phyloP scores from a whole-genome alignment of 192 early-diverging fungal species.

The Coemansia asiatica region DNA sequence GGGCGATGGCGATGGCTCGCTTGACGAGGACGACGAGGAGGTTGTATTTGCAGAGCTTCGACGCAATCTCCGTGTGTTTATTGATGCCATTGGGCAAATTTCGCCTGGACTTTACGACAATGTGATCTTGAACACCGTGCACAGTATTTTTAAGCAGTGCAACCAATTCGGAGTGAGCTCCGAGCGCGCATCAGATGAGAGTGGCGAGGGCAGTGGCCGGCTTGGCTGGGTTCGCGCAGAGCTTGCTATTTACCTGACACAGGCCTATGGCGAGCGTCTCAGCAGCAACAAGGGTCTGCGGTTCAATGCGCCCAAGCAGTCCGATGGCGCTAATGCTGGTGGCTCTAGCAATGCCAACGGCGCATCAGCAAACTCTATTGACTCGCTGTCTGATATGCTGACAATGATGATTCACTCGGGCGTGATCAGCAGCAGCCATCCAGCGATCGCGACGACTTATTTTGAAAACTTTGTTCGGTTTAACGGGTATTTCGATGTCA shows the following conservation, averaged over 20 bases:
- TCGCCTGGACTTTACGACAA: slow-evolving; percentile 47
- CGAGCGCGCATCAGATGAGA: slow-evolving; percentile 37
- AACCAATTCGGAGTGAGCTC: slow-evolving; percentile 47
- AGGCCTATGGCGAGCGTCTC: slow-evolving; percentile 52
- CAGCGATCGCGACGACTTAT: slow-evolving; percentile 37
- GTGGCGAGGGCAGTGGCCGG: slow-evolving; percentile 29
- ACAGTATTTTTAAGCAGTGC: slow-evolving; percentile 51
- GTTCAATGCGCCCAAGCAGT: slow-evolving; percentile 30
- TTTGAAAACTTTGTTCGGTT: slow-evolving; percentile 54
- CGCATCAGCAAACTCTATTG: slow-evolving; percentile 2
- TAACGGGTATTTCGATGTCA: slow-evolving; percentile 48
- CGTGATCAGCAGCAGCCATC: slow-evolving; percentile 31
- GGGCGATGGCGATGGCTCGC: slow-evolving; percentile 62
- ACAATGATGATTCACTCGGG: slow-evolving; percentile 54
- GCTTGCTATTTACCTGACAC: slow-evolving; percentile 47
- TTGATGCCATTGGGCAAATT: slow-evolving; percentile 75
- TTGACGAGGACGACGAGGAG: slow-evolving; percentile 72
- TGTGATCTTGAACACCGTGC: slow-evolving; percentile 36
- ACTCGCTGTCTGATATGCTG: slow-evolving; percentile 39
- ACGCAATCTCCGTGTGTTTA: slow-evolving; percentile 67
- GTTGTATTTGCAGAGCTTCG: slow-evolving; percentile 46
- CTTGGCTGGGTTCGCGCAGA: slow-evolving; percentile 56
- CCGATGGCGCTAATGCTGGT: slow-evolving; percentile 30
- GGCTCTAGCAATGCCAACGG: background rate
- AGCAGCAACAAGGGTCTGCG: slow-evolving; percentile 50